Evolutionary conservation across 805 yeast genomes (phyloP), one percentile per base, ranked within the genome.

Genomic region (Yarrowia divulgata): DNA sequence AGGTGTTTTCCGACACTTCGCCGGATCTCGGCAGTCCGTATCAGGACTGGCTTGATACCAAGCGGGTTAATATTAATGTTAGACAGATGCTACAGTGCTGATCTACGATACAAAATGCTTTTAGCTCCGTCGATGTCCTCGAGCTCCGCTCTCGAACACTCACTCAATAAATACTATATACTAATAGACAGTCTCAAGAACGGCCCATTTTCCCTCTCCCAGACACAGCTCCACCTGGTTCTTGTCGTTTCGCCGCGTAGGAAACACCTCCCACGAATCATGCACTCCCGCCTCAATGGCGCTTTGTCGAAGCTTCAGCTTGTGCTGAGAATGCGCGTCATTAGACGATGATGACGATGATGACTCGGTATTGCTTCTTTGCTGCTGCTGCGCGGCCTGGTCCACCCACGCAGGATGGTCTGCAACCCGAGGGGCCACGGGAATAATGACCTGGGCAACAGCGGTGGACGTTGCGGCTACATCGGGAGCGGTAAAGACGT

Each of bases 401-500:
- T 60, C 66, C 19, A 45, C 52, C 66, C 66, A 60, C 8, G 66
- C 66, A 13, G 66, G 66, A 10, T 60, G 63, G 4, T 54, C 60
- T 3, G 45, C 60, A 16, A 42, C 63, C 49, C 42, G 49, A 16
- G 63, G 49, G 12, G 63, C 49, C 37, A 57, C 49, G 18, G 46
- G 63, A 3, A 57, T 29, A 16, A 42, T 52, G 42, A 52, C 57
- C 40, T 49, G 55, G 10, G 55, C 29, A 19, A 40, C 39, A 0
- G 49, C 32, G 6, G 49, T 13, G 8, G 39, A 19, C 2, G 46
- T 34, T 2, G 46, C 14, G n/a, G 12, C 52, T 3, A 8, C 67
- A 14, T 67, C 58, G 19, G 69, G 69, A 18, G 69, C 32, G 9
- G 69, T n/a, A n/a, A 87, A 83, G 1, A 92, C 96, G 12, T 87